Evolutionary conservation across 2,329 filamentous ascomycete species (phyloP), one percentile per base, ranked within the genome.

Genomic region (Polychaeton citri): DNA sequence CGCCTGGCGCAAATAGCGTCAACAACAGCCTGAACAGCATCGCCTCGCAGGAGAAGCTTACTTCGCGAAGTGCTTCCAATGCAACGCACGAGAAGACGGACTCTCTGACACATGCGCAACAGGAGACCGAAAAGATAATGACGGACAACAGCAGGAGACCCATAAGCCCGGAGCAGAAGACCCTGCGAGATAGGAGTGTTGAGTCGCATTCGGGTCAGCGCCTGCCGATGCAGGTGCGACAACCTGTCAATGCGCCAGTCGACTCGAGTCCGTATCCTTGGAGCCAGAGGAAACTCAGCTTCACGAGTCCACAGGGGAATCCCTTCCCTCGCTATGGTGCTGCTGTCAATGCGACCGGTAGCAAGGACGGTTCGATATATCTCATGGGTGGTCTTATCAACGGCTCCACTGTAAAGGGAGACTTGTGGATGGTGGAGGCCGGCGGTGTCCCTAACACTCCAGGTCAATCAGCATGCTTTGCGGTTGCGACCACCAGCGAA

Each of bases 251-350:
- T 39, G 55, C 53, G 28, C 47, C 75, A 43, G 71, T 76, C 28
- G 90, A 87, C 58, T 68, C 79, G 28, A 85, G 85, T 4, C 74
- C 93, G 37, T 98, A 96, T 54, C 90, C 90, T 0, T 98, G 90
- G 90, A 94, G 88, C 44, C 84, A 93, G 56, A 78, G 85, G 41
- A 77, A 83, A 38, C 62, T 98, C 36, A 88, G 81, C 45, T 94
- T 94, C 58, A 83, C 83, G 12, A 77, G 84, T 4, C 73, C 79
- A 2, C 79, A 86, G 52, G 73, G 79, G 8, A 87, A 84, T 47
- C 90, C 90, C 0, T 98, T 98, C 50, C 90, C 90, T 10, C 78
- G 90, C 57, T 98, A 98, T 71, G 90, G 90, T 55, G 86, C 92
- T 35, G 90, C 92, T 5, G 88, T 95, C 57, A 98, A 98, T 58